A percentile compares a stretch with the other conserved stretches of the same genome.
These are phyloP conservation scores for Kazachstania sp. DNA, from an alignment of 1,139 yeast genomes.

Conservation along the genomic window DNA sequence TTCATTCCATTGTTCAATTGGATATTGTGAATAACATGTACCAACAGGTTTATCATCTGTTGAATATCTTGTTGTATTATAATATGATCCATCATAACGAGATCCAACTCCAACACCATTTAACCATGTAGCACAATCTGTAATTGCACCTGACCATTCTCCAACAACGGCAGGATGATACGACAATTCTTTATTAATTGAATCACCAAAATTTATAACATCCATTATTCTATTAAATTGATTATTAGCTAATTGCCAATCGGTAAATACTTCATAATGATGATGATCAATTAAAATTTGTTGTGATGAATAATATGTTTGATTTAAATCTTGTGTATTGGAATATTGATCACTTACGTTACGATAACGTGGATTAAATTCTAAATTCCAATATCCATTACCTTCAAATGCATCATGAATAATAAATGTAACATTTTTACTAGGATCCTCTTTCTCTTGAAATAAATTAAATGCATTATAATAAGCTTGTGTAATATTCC, in stretches of 20 bases:
- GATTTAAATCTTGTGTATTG: constrained; percentile 12
- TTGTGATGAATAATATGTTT: constrained; percentile 22
- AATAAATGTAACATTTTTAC: constrained; percentile 34
- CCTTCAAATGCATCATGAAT: constrained; percentile 53
- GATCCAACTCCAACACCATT: constrained; percentile 55
- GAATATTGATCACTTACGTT: constrained; percentile 21
- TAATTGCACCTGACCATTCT: constrained; percentile 57
- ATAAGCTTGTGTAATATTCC: constrained; percentile 35
- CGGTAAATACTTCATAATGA: constrained; percentile 55
- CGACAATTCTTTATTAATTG: constrained; percentile 32
- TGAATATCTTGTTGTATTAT: constrained; percentile 31
- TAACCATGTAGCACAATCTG: constrained; percentile 60
- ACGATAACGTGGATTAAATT: constrained; percentile 32
- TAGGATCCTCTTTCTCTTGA: constrained; percentile 34
- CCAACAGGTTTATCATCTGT: constrained; percentile 12
- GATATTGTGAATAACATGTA: constrained; percentile 16
- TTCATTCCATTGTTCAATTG: constrained; percentile 30
- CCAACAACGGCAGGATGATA: constrained; percentile 50
- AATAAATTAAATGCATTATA: constrained; percentile 29
- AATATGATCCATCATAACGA: constrained; percentile 46
- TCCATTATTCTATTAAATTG: constrained; percentile 25
- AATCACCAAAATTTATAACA: constrained; percentile 34
- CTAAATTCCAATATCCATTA: constrained; percentile 43
- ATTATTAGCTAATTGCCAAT: constrained; percentile 34
- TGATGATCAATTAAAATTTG: constrained; percentile 48